Evolutionary conservation across 2,329 filamentous ascomycete genomes (phyloP).

Genomic region (Knoxdaviesia capensis): DNA sequence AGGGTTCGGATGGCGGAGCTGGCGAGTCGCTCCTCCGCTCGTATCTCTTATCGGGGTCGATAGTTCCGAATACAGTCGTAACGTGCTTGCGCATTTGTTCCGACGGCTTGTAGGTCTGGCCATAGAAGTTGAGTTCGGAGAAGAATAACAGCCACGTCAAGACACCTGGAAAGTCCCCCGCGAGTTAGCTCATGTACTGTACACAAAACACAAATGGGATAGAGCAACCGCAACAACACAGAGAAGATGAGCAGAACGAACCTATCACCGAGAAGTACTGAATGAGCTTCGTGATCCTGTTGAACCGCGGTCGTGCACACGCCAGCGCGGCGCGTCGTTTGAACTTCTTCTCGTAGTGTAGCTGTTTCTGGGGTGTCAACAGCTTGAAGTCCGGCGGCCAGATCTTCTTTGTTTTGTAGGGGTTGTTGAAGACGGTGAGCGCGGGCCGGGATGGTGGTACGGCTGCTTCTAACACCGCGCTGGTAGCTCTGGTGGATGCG

Average conservation of each 20-base stretch:
- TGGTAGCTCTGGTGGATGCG: neutral
- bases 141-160: conserved; percentile 19
- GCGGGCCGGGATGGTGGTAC: conserved; percentile 9
- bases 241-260: conserved; percentile 14
- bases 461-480: conserved; percentile 1
- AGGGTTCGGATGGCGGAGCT: conserved; percentile 3
- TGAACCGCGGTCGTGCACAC: conserved; percentile 41
- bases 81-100: neutral
- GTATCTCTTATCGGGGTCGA: conserved; percentile 21
- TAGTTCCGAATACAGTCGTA: conserved; percentile 16
- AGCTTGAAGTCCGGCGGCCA: conserved; percentile 63
- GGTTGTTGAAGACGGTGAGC: conserved; percentile 26
- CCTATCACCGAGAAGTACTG: conserved; percentile 40
- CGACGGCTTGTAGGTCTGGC: conserved; percentile 17
- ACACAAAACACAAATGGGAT: neutral
- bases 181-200: neutral
- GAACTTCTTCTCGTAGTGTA: conserved; percentile 61
- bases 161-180: conserved; percentile 10
- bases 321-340: conserved; percentile 47
- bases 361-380: conserved; percentile 51
- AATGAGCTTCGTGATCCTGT: conserved; percentile 41
- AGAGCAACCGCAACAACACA: neutral
- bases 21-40: conserved; percentile 19
- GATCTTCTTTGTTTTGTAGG: conserved; percentile 45
- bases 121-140: conserved; percentile 23